A percentile compares a stretch with the other conserved stretches of the same genome.
phyloP scores from a whole-genome alignment of 148 eudicot genomes.

The Mesembryanthemum crystallinum region DNA sequence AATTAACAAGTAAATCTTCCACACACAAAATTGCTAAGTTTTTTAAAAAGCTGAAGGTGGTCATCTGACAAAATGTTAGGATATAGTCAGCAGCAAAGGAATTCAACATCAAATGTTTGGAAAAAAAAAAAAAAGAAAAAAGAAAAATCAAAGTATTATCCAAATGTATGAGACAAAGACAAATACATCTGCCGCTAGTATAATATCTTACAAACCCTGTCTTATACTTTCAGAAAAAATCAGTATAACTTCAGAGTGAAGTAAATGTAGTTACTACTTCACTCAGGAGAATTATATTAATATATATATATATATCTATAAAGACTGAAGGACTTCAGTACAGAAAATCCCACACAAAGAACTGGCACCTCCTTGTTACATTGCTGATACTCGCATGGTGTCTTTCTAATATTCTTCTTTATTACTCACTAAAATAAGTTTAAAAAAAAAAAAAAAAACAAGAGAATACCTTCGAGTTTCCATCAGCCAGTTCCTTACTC shows the following conservation, averaged over 20 bases:
- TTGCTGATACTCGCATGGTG: neutral
- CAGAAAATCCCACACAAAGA: neutral
- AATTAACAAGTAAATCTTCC: neutral
- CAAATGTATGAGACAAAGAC: neutral
- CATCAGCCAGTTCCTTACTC: slow-evolving; percentile 55
- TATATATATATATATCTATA: neutral
- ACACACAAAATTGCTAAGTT: neutral
- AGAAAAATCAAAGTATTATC: neutral
- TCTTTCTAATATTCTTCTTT: neutral
- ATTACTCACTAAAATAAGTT: neutral
- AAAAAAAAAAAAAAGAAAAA: no score
- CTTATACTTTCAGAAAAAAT: no score
- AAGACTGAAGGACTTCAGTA: neutral
- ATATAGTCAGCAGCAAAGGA: neutral
- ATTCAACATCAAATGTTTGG: neutral
- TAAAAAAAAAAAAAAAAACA: neutral
- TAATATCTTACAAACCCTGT: no score
- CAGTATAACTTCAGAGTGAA: no score
- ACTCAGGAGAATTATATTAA: no score
- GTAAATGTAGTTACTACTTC: no score
- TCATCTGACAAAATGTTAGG: neutral
- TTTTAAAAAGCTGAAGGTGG: neutral
- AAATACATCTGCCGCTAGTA: no score
- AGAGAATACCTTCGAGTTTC: slow-evolving; percentile 56
- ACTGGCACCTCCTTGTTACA: neutral